Base-by-base conservation (phyloP, 805 yeast species). In the Cyberlindnera lachancei region DNA sequence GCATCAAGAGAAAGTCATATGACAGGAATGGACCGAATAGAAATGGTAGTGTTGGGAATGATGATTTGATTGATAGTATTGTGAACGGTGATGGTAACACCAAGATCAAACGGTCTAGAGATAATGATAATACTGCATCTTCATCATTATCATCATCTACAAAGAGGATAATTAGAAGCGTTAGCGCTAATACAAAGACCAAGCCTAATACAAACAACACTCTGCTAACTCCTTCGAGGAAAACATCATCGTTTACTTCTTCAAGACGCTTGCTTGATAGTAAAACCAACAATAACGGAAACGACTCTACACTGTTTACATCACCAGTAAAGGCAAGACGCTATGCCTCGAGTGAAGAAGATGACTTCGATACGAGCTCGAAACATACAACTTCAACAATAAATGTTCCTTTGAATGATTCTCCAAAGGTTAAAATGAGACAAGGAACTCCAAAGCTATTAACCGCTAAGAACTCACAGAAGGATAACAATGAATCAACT, bases 251-350 rank as follows among this genome's bases (percentile, higher is more conserved):
- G 14, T 9, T 12, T 3, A 13, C 6, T 11, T 15, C 19, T 17
- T 16, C 28, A 16, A 15, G 28, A 11, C 28, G 20, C 7, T 4
- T 11, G n/a, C 16, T 16, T 6, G 28, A 7, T 12, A 16, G 18
- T 11, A 17, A 10, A 15, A 8, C 14, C n/a, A 15, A 3, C 9
- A 19, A 24, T 6, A 28, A 18, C 7, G 42, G 40, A 15, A 31
- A 36, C 25, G 52, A 45, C 27, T 40, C 50, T 16, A 40, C 40
- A 25, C 42, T 47, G 9, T 38, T 40, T 6, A 43, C 50, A 2
- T 47, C 53, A 1, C 53, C 53, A 5, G 39, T 49, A 5, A 49
- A 45, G 31, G 36, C 45, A 8, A 37, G 45, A 19, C 34, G 43
- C 7, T 36, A 33, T 24, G 31, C 31, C 9, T 30, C 29, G 11